A percentile compares a stretch with the other conserved stretches of the same genome.
Evolutionary conservation across 2,329 filamentous ascomycete species (phyloP).

Genomic region (Neurospora crassa): DNA sequence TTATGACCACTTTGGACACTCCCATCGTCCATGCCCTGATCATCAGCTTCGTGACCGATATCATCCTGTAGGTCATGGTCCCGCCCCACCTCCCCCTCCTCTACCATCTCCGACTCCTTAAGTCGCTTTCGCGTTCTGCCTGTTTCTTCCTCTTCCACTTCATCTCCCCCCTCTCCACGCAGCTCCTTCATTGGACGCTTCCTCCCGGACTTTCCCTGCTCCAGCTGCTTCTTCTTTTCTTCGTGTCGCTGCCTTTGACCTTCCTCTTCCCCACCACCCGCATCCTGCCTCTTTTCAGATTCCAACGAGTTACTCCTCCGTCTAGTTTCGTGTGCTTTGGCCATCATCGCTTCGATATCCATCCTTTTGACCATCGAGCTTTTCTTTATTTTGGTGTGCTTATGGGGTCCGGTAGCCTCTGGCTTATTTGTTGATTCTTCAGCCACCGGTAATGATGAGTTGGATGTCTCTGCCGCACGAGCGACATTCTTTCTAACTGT

Average conservation of each 20-base stretch:
- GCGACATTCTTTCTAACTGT: fast-evolving
- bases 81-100: not conserved
- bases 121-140: not conserved
- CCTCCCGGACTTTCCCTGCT: not conserved
- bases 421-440: too few species aligned
- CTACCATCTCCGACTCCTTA: conserved; percentile 1
- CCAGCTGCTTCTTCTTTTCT: not conserved
- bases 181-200: not conserved
- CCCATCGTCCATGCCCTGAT: conserved; percentile 46
- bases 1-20: conserved; percentile 42
- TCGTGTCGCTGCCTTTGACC: not conserved
- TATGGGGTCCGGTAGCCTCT: not conserved
- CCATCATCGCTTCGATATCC: not conserved
- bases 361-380: too few species aligned
- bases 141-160: not conserved
- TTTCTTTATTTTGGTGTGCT: not conserved
- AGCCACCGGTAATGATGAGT: not conserved
- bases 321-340: not conserved
- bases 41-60: conserved; percentile 28
- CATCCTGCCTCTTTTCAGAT: not conserved
- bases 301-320: not conserved
- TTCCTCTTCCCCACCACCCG: not conserved
- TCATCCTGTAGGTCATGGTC: not conserved
- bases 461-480: not conserved
- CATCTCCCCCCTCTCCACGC: not conserved